Evolutionary conservation across 1,284 basidiomycete genomes (phyloP).

Genomic region (Phlebopus sp.): DNA sequence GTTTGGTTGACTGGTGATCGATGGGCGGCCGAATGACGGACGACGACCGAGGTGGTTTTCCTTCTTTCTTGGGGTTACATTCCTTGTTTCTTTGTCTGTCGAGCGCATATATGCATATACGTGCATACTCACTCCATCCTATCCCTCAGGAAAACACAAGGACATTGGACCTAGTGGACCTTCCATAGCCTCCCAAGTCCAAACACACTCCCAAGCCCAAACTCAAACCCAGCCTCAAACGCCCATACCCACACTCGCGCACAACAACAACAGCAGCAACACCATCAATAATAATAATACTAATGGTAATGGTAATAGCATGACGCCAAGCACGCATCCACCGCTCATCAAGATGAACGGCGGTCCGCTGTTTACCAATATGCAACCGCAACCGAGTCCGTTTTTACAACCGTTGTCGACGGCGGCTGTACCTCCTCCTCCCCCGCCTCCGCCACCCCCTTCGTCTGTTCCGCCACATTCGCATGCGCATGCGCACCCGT

Average conservation of each 20-base stretch:
- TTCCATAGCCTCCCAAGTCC: conserved; percentile 6
- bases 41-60: no score
- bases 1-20: no score
- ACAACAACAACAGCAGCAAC: no score
- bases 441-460: no score
- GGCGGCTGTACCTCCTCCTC: conserved; percentile 16
- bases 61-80: no score
- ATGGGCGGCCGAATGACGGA: no score
- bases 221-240: conserved; percentile 20
- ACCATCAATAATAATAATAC: no score
- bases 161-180: conserved; percentile 13
- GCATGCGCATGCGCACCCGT: no score
- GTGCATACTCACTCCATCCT: no score
- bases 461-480: no score
- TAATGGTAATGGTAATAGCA: conserved; percentile 17
- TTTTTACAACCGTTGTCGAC: conserved; percentile 26
- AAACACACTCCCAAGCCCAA: conserved; percentile 7
- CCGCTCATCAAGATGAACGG: conserved; percentile 17
- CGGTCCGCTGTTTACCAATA: conserved; percentile 19
- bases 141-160: conserved; percentile 23
- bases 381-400: conserved; percentile 30
- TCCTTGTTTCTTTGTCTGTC: not conserved
- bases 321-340: conserved; percentile 34
- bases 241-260: conserved; percentile 14
- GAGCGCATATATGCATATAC: no score